Evolutionary conservation across 164 flowering plant genomes (phyloP), one percentile per base, ranked within the genome.

Genomic region (Cinnamomum micranthum): DNA sequence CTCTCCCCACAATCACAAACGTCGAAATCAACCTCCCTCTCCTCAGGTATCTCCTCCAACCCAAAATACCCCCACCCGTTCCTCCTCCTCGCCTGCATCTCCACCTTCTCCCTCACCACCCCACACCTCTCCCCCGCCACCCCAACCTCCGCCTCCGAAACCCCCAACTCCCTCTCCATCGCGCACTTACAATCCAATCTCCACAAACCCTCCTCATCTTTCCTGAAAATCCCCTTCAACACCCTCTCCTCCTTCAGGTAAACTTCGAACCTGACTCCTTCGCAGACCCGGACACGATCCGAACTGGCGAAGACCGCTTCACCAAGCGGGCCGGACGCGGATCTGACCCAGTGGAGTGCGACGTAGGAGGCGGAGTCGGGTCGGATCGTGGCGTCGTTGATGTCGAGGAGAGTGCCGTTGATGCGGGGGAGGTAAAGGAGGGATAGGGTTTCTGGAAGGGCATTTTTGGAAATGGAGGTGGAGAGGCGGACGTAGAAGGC

Each of bases 21-120:
- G 67, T 81, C 88, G n/a, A 20, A 63, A 9, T 79, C 88, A 50
- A 23, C 67, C 76, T 81, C 90, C n/a, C 82, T 82, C 80, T 81
- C 88, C 82, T 91, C 98, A n/a, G 92, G 95, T 41, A 93, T 93
- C 77, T 85, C 91, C 82, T 88, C 91, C 82, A 93, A 72, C 74
- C 65, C 63, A 22, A 25, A 28, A 25, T 68, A 74, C 55, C 75
- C 68, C 50, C 71, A 52, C 74, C 69, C 50, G 73, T 60, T 73
- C 81, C 75, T 72, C 77, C 76, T 78, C 79, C 55, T 73, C 81
- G 66, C 82, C 79, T 70, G 82, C 84, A 83, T 78, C 82, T 74
- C 84, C 80, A 89, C 86, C 84, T 65, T 85, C 82, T 84, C 86
- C 19, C 15, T 77, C 77, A 88, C 72, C 71, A 66, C 84, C 79